Evolutionary conservation across 371 early-diverging fungal genomes (phyloP), one percentile per base, ranked within the genome.

Genomic region (Mortierella sp.): DNA sequence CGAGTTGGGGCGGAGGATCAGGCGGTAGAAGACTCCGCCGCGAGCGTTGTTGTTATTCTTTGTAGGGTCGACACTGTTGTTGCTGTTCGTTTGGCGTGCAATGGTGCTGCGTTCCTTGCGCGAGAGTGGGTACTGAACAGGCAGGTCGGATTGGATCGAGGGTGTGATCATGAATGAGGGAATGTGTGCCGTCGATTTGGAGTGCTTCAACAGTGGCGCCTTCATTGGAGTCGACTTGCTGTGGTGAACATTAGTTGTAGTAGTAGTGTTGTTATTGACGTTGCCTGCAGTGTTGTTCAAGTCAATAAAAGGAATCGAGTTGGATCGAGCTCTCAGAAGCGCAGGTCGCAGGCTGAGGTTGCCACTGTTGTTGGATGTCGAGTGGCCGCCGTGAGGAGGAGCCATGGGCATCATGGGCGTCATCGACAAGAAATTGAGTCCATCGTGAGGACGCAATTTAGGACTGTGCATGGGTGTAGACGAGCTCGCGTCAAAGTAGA

Each of bases 401-500:
- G 83, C 76, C 77, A 83, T 76, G 54, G 83, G 83, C 80, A 75
- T 77, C 84, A 84, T 84, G 16, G 84, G 84, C 10, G 84, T 84
- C 84, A 84, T 84, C 16, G 84, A 84, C 72, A 84, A 73, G 69
- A 84, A 84, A 19, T 73, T 76, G 40, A 84, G 72, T 44, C 85
- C 81, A 9, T 84, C 85, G 54, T 80, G 85, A 16, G 85, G 85
- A 26, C 85, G 85, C 61, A 84, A 40, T 46, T 76, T 73, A 31
- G 85, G 85, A 28, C 85, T 84, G 74, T 84, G 85, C 40, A 59
- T 71, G 14, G 85, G 85, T 9, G 85, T 81, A 16, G 67, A 53
- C 37, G 80, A 80, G 34, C 55, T 80, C 40, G 85, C 85, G n/a
- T 84, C 85, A 67, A 73, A 84, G 50, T 84, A 84, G 40, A 84